Evolutionary conservation across 169 alveolate genomes (phyloP).

Genomic region (Hepatocystis sp.): DNA sequence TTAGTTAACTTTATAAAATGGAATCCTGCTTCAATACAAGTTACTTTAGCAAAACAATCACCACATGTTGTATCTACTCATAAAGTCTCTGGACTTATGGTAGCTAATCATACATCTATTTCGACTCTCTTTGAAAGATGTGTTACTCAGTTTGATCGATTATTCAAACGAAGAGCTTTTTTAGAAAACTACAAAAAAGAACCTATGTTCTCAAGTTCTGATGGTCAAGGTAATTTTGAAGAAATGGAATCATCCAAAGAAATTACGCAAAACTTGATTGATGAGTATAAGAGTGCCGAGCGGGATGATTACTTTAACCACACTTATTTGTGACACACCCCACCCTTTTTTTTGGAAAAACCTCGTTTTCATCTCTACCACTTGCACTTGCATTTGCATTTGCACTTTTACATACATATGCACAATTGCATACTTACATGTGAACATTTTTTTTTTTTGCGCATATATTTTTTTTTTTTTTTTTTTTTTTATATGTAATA

Average conservation of each 20-base stretch:
- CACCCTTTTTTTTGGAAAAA: no score
- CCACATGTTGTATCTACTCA: constrained; percentile 96
- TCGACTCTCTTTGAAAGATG: constrained; percentile 92
- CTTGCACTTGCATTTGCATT: no score
- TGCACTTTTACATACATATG: no score
- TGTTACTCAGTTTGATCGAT: constrained; percentile 93
- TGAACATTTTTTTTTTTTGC: no score
- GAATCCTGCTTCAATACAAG: constrained; percentile 99
- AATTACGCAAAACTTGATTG: constrained; percentile 93
- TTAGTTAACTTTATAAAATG: constrained; percentile 94
- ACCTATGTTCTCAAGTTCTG: constrained; percentile 88
- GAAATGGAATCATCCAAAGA: constrained; percentile 94
- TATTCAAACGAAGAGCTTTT: constrained; percentile 97
- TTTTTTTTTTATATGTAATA: no score
- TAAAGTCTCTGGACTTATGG: constrained; percentile 98
- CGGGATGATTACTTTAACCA: constrained; percentile 92
- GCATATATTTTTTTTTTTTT: no score
- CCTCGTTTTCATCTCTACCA: no score
- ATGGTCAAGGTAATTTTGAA: constrained; percentile 92
- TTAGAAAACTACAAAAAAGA: constrained; percentile 94
- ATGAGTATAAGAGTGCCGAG: constrained; percentile 98
- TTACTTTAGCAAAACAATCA: constrained; percentile 97
- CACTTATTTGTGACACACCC: constrained; percentile 18
- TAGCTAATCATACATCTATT: constrained; percentile 99
- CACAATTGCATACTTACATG: no score